phyloP scores from a whole-genome alignment of 169 alveolate genomes.

The Cryptosporidium baileyi region DNA sequence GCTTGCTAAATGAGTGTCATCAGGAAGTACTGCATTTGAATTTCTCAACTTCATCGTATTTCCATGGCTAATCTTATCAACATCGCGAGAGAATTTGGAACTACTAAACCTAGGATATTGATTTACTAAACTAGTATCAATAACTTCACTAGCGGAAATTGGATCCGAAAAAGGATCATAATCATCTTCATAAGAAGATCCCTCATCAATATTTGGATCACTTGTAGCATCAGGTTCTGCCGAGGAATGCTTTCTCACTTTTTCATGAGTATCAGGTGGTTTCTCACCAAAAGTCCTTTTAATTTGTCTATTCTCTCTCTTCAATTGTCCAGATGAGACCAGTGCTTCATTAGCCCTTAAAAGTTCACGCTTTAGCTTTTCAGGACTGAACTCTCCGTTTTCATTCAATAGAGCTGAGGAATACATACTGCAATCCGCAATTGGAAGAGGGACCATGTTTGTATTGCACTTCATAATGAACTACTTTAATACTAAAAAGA shows the following conservation, averaged over 20 bases:
- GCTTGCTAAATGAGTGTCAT: constrained; percentile 57
- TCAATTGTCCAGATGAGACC: background rate
- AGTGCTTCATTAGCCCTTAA: constrained; percentile 30
- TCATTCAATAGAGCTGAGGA: constrained; percentile 64
- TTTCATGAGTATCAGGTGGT: constrained; percentile 37
- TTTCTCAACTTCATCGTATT: background rate
- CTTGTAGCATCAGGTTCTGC: background rate
- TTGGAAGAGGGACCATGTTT: constrained; percentile 41
- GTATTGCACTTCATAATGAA: constrained; percentile 30
- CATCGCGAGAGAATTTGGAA: constrained; percentile 11
- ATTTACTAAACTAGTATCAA: background rate
- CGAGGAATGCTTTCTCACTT: background rate
- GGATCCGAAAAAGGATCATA: constrained; percentile 69
- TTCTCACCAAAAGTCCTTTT: constrained; percentile 36
- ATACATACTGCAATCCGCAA: constrained; percentile 64
- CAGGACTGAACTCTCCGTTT: constrained; percentile 66
- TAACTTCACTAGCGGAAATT: background rate
- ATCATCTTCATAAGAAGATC: constrained; percentile 43
- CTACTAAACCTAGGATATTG: background rate
- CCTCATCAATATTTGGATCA: constrained; percentile 20
- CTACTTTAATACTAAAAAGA: background rate
- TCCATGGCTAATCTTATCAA: background rate
- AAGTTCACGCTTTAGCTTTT: constrained; percentile 36
- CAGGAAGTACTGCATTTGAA: constrained; percentile 59
- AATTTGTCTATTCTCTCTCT: constrained; percentile 2